Evolutionary conservation across 1,139 yeast species (phyloP).

Genomic region (Yamadazyma conglobata): DNA sequence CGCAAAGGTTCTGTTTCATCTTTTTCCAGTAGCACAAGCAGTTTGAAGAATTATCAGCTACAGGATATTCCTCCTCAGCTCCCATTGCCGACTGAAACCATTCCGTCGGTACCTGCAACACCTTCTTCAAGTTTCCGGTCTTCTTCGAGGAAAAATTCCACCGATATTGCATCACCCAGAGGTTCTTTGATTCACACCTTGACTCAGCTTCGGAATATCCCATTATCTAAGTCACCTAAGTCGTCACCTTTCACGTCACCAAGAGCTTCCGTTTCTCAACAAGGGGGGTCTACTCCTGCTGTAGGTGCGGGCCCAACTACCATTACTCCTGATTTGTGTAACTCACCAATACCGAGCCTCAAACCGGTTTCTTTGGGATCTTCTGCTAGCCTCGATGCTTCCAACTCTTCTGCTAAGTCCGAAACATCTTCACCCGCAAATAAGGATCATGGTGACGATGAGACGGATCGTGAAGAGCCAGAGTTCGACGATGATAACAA

Average conservation of each 20-base stretch:
- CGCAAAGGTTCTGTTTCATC: conserved; percentile 32
- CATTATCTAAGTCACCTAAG: conserved; percentile 34
- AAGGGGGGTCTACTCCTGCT: conserved; percentile 14
- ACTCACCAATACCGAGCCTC: conserved; percentile 22
- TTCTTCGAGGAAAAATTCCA: conserved; percentile 35
- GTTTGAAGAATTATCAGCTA: conserved; percentile 29
- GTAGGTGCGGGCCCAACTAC: conserved; percentile 7
- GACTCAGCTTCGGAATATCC: conserved; percentile 41
- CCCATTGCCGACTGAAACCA: conserved; percentile 52
- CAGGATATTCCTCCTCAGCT: conserved; percentile 52
- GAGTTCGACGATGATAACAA: not conserved
- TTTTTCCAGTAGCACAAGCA: conserved; percentile 24
- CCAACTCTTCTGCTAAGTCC: conserved; percentile 1
- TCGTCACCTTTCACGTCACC: conserved; percentile 49
- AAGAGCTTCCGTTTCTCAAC: conserved; percentile 40
- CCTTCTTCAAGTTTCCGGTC: conserved; percentile 33
- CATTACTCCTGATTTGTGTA: conserved; percentile 16
- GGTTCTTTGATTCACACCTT: conserved; percentile 43
- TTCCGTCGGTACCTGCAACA: conserved; percentile 44
- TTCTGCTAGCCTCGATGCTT: not conserved
- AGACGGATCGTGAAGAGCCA: not conserved
- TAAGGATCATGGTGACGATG: conserved; percentile 1
- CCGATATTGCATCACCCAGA: conserved; percentile 40
- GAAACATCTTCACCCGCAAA: not conserved
- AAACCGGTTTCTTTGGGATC: conserved; percentile 11